These are phyloP conservation scores for Stemphylium vesicarium DNA, from an alignment of 2,329 filamentous ascomycete species.

Conservation along the genomic window DNA sequence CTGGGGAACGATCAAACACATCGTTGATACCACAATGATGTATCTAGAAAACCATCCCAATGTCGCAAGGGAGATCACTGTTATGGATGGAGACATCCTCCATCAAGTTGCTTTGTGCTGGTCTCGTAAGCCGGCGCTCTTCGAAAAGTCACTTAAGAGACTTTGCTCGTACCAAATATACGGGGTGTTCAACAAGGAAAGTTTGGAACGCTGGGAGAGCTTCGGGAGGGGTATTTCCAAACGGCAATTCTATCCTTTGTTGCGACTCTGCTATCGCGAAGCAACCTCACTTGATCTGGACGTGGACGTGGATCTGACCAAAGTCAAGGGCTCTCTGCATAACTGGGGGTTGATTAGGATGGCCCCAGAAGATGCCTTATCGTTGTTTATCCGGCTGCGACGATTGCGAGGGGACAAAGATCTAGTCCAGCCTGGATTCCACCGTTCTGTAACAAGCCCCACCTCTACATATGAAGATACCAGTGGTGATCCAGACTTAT, in stretches of 20 bases:
- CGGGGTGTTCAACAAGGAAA: neutral
- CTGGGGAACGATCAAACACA: conserved; percentile 23
- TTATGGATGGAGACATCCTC: conserved; percentile 15
- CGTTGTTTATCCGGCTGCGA: conserved; percentile 29
- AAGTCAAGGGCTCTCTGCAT: conserved; percentile 5
- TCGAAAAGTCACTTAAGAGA: conserved; percentile 21
- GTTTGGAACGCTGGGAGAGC: neutral
- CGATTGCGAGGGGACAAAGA: conserved; percentile 22
- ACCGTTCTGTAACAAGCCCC: too few relatives aligned
- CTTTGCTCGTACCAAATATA: conserved; percentile 10
- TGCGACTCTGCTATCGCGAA: conserved; percentile 25
- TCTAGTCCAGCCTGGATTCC: conserved; percentile 9
- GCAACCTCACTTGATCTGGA: conserved; percentile 25
- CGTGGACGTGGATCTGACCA: conserved; percentile 20
- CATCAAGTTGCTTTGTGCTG: conserved; percentile 32
- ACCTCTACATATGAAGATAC: neutral
- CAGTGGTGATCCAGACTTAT: conserved; percentile 24
- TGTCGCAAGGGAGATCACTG: conserved; percentile 12
- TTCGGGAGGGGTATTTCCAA: conserved; percentile 14
- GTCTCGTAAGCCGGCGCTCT: conserved; percentile 28
- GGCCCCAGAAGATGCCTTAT: conserved; percentile 21
- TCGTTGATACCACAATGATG: conserved; percentile 21
- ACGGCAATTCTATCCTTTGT: conserved; percentile 24
- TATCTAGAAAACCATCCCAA: conserved; percentile 25
- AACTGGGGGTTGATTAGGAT: conserved; percentile 17